Base-by-base conservation (phyloP, 768 basidiomycete species). In the Chalciporus pseudorubinellus region DNA sequence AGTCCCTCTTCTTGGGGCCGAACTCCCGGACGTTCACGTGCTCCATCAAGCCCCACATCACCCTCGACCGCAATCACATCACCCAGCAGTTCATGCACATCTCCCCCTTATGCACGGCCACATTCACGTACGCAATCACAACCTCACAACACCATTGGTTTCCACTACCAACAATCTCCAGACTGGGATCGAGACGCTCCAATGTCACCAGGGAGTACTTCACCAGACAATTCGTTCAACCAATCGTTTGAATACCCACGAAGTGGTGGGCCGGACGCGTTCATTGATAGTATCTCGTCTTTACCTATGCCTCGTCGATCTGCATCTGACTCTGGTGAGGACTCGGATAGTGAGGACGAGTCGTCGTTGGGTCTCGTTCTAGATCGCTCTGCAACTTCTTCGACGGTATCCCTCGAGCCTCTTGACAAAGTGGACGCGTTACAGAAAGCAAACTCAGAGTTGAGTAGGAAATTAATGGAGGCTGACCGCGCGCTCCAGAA, bases 391-490 rank as follows among this genome's bases (percentile, higher is more conserved):
- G 71, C 76, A 3, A 69, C 81, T 0, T 76, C 75, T 21, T 92
- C 89, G 4, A 84, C 79, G 0, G 78, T 77, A 2, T 91, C 89
- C 2, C 72, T 93, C 63, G 84, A 87, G 48, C 77, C 85, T 7
- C 68, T 79, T n/a, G 89, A 92, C 40, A 79, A 82, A 39, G 64
- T 92, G 20, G 89, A 91, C 14, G 85, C 80, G 6, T 67, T 95
- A 55, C 82, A 85, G 65, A 79, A 84, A 57, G 74, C 80, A 16
- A 95, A 94, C 56, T 70, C 74, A 3, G 93, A 95, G 29, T 71
- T 95, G n/a, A 75, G 76, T 22, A 74, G 83, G 59, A 92, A 90
- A 66, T 70, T 91, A 29, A 72, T 81, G 42, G 93, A 95, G 48
- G 82, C 83, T 1, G 91, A 94, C 61, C 73, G 79, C 39, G 81